Base-by-base conservation (phyloP, 306 rosid species). In the Lablab purpureus region DNA sequence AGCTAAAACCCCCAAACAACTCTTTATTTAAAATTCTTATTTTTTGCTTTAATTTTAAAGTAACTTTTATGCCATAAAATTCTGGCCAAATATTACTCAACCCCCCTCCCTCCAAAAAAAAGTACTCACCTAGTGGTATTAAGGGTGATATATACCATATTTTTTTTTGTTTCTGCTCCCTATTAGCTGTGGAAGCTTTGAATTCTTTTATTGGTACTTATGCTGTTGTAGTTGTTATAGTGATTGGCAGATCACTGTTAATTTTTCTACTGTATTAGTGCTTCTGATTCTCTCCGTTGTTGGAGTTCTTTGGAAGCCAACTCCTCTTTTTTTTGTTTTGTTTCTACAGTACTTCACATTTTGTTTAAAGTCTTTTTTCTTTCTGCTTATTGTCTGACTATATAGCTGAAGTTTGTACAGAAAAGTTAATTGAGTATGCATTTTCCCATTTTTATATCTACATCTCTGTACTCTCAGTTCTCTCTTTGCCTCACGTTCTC, bases 141-240 rank as follows among this genome's bases (percentile, higher is more conserved):
- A 13, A 22, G 11, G 67, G 65, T 3, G 0, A 4, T 56, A 56
- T 10, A 56, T 55, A 55, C 36, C 51, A 15, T 19, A 18, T 18
- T 13, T 55, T 22, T 36, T 27, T n/a, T n/a, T n/a, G 6, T 55
- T 56, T 73, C 32, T 12, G 54, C 32, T 72, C 17, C 64, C 18
- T 37, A 27, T 67, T 65, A 46, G 45, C 67, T 52, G n/a, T 67
- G 37, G 50, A 69, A 17, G 73, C 46, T 11, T 21, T 49, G 81
- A 10, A 34, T 45, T 72, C 69, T 66, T 84, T 28, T 40, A 43
- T 76, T 75, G 46, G 60, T 68, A 15, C 45, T 12, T 54, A 45
- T 30, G 43, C 40, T 54, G 25, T 21, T 54, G 28, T 19, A 21
- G 10, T 54, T 19, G 19, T 49, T 15, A 47, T 3, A 54, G 2